Evolutionary conservation across 2,329 filamentous ascomycete species (phyloP), one percentile per base, ranked within the genome.

Genomic region (Fusarium sp.): DNA sequence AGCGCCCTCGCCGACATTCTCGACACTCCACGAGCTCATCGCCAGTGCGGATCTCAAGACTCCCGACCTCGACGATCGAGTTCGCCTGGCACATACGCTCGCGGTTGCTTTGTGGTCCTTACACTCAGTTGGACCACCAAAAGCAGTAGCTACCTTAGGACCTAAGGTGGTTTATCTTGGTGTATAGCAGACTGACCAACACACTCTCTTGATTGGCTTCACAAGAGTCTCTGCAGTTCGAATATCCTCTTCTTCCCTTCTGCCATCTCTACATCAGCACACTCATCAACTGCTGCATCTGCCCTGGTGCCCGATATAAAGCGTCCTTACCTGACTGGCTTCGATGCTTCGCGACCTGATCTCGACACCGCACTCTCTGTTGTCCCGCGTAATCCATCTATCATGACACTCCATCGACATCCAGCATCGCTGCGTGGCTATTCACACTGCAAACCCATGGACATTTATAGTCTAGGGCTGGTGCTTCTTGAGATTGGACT

Each of bases 191-290:
- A n/a, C n/a, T n/a, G n/a, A n/a, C n/a, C n/a, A n/a, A n/a, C n/a
- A n/a, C 85, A 87, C 71, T 84, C 84, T 2, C 81, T 87, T 40
- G 84, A 86, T 74, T 87, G 84, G 85, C 80, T 87, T 43, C 85
- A 88, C 79, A 88, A 89, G 74, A 86, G 84, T 40, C 79, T 89
- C 16, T 84, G 86, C 54, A 82, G 80, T 58, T 76, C 83, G 61
- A 88, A 87, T 76, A 82, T 88, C 47, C 78, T 88, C 53, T 87
- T 88, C 78, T 88, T 86, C 74, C 83, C 80, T 8, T 82, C 81
- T 0, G 77, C 78, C 24, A 75, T 79, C 69, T 85, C 77, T 72
- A 76, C 59, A 16, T 69, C 74, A 9, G 73, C 75, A 8, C 69
- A 71, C 11, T 78, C 79, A 9, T 70, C 79, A 43, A 75, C 73